Evolutionary conservation across 2,329 filamentous ascomycete genomes (phyloP), one percentile per base, ranked within the genome.

Genomic region (Chaetoscypha palmicola): DNA sequence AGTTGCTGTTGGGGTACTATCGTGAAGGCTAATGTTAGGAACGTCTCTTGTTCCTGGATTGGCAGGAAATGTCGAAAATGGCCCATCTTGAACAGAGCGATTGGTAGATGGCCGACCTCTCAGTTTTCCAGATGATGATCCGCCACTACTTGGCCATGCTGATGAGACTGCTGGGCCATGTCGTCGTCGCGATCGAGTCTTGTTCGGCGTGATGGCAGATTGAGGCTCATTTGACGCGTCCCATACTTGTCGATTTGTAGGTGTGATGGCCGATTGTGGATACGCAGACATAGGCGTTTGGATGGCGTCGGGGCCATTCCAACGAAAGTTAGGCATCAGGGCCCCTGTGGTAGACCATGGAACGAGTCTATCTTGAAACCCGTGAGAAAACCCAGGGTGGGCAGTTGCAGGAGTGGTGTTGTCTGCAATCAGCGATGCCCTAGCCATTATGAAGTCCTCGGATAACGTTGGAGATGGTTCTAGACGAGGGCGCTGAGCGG

Each of bases 81-180:
- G 79, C 0, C 79, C 79, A 50, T 86, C 79, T 11, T 77, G 71
- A 0, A 73, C 71, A n/a, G 72, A 74, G 20, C 79, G 75, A 55
- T 83, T 86, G 44, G 81, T 84, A 0, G 87, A 86, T 32, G 90
- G 90, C 47, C 90, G 73, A 5, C 90, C 89, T 52, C 89, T 73
- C 11, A 84, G 72, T 62, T 90, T 94, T 2, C 83, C 81, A 3
- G 73, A 77, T 1, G 76, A 68, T 10, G 79, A 71, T 30, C 73
- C 70, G 12, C 76, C 76, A 46, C 74, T 77, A 50, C 79, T 79
- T 43, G 83, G 79, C 90, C 90, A 96, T 1, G 90, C 90, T 8
- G 89, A 95, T 1, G 89, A 95, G 0, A 95, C 87, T 5, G 86
- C 88, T 0, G 88, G 85, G 0, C 89, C 89, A 61, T 94, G 85